Conservation (phyloP, 257 asterid genomes). For the Fraxinus excelsior region DNA sequence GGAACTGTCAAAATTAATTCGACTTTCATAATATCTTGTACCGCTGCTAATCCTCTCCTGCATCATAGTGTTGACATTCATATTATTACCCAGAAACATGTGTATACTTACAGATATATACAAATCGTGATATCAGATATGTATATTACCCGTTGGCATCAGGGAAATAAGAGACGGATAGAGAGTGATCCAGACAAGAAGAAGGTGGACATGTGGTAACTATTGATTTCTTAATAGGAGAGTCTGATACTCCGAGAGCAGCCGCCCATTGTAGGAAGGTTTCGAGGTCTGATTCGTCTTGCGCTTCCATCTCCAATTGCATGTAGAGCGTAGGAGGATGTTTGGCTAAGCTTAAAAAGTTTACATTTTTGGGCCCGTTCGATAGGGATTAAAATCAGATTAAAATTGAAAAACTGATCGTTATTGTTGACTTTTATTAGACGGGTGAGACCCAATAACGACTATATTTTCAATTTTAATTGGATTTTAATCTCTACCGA, state of each 20-base stretch:
- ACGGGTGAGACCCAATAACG: too few relatives aligned
- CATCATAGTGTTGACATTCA: conserved; percentile 11
- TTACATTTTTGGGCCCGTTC: too few relatives aligned
- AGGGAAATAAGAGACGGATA: conserved; percentile 63
- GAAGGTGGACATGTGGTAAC: conserved; percentile 13
- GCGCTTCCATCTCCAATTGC: conserved; percentile 32
- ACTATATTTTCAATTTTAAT: too few relatives aligned
- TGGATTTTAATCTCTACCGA: too few relatives aligned
- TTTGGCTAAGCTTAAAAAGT: too few relatives aligned
- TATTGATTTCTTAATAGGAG: conserved; percentile 21
- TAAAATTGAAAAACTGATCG: too few relatives aligned
- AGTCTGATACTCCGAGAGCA: conserved; percentile 64
- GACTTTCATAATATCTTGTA: conserved; percentile 66
- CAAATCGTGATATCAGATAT: neutral
- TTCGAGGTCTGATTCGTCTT: conserved; percentile 44
- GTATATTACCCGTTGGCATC: conserved; percentile 78
- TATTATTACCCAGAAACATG: neutral
- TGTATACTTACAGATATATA: neutral
- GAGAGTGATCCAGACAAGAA: conserved; percentile 55
- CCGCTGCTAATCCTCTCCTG: conserved; percentile 93
- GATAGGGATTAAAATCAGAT: too few relatives aligned
- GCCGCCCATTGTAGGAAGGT: conserved; percentile 74
- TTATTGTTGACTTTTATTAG: too few relatives aligned
- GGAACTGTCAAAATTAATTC: conserved; percentile 84
- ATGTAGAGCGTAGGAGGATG: too few relatives aligned